Base-by-base conservation (phyloP, 148 eudicot genomes). In the Rhododendron ovatum region DNA sequence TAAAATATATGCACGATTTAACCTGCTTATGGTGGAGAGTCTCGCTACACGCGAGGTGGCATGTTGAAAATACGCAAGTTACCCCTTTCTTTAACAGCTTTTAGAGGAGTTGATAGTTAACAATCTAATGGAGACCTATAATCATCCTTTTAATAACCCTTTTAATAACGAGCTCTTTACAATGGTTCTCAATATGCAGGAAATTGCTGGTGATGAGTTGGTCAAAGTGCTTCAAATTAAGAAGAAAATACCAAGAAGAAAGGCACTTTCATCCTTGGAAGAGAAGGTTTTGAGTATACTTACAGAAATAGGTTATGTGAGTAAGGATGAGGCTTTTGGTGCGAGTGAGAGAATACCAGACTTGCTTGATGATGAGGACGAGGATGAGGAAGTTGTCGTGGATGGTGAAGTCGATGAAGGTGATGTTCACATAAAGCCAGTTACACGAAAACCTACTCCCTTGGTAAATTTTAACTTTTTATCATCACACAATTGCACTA, bases 401-500 rank as follows among this genome's bases (percentile, higher is more conserved):
- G 99, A 98, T 90, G 99, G 99, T 69, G 99, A 98, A 94, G 93
- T 95, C 87, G 98, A 98, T 92, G 98, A 98, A 90, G 99, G 99
- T 82, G 99, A 98, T 89, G 90, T 98, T 86, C 99, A 90, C 84
- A 95, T 98, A 87, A 98, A 95, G 92, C 99, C 99, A 89, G 95
- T 91, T 73, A 82, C 89, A 17, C 90, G 89, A 86, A 93, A 89
- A 90, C 80, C 93, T 47, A 86, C 85, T 84, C 98, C 98, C 67
- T 87, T 91, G 96, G 99, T 97, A 93, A 90, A 17, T 84, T 77
- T 84, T 73, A 24, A 35, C 63, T 61, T 83, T 78, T 81, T 84
- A 41, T 67, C 7, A 59, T 80, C 78, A 37, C 59, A 17, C 76
- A 6, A 55, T 45, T 61, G 51, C 18, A 11, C 69, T 37, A 5